These are phyloP conservation scores for Cladosporium phlei DNA, from an alignment of 2,329 filamentous ascomycete species.

Conservation along the genomic window DNA sequence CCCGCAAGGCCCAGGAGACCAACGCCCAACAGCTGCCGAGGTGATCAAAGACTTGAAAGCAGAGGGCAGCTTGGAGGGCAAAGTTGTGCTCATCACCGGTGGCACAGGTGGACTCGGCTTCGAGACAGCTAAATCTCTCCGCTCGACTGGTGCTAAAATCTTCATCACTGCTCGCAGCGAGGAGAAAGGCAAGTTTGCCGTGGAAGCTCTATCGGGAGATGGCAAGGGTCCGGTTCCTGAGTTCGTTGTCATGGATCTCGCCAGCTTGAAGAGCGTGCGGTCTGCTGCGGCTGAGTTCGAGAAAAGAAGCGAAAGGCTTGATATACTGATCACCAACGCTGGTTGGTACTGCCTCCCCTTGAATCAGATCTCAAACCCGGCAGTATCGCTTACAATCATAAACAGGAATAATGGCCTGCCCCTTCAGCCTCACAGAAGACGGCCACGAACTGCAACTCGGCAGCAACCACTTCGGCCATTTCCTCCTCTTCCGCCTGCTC, in stretches of 20 bases:
- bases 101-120: slow-evolving; percentile 42
- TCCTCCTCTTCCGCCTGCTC: slow-evolving; percentile 51
- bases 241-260: slow-evolving; percentile 29
- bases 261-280: slow-evolving; percentile 31
- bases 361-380: background rate
- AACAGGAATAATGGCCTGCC: slow-evolving; percentile 37
- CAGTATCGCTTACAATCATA: background rate
- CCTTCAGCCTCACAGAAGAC: slow-evolving; percentile 38
- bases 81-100: slow-evolving; percentile 43
- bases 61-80: slow-evolving; percentile 33
- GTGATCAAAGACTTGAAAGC: slow-evolving; percentile 26
- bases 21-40: slow-evolving; percentile 24
- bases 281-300: slow-evolving; percentile 27
- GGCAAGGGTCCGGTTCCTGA: slow-evolving; percentile 18
- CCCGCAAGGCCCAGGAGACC: slow-evolving; percentile 27
- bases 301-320: slow-evolving; percentile 11
- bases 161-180: slow-evolving; percentile 43
- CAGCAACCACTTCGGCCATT: slow-evolving; percentile 51
- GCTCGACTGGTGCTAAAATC: slow-evolving; percentile 42
- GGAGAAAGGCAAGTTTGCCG: slow-evolving; percentile 34
- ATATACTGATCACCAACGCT: slow-evolving; percentile 23
- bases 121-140: slow-evolving; percentile 43
- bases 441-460: slow-evolving; percentile 51
- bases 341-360: slow-evolving; percentile 10
- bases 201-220: slow-evolving; percentile 25